A percentile compares a stretch with the other conserved stretches of the same genome.
phyloP scores from a whole-genome alignment of 768 basidiomycete species.

The Fibroporia radiculosa region DNA sequence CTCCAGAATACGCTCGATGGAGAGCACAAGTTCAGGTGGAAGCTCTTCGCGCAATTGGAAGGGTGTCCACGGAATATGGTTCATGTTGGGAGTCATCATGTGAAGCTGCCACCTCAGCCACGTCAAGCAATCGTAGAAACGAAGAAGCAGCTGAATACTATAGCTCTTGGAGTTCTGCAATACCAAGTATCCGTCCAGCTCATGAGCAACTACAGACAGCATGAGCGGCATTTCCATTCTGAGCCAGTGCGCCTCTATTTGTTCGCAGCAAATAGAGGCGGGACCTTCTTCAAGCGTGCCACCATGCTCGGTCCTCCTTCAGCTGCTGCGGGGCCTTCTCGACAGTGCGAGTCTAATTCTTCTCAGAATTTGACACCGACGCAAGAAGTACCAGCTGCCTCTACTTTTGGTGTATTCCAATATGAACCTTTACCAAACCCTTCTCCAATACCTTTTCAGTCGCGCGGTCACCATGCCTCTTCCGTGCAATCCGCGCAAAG shows the following conservation, averaged over 20 bases:
- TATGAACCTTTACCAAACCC: no score
- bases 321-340: slow-evolving; percentile 33
- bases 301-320: slow-evolving; percentile 33
- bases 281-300: slow-evolving; percentile 16
- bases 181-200: no score
- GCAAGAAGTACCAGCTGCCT: no score
- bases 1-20: slow-evolving; percentile 66
- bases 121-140: not conserved
- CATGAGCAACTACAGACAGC: no score
- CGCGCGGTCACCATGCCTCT: no score
- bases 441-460: no score
- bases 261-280: slow-evolving; percentile 4
- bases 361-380: no score
- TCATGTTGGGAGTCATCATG: slow-evolving; percentile 8
- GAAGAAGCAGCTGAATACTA: not conserved
- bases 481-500: no score
- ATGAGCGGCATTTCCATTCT: not conserved
- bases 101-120: not conserved
- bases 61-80: slow-evolving; percentile 1
- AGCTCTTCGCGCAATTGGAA: slow-evolving; percentile 30
- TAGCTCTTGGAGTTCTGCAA: no score
- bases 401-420: no score
- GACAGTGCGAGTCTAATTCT: slow-evolving; percentile 7
- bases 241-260: slow-evolving; percentile 2
- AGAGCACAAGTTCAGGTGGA: slow-evolving; percentile 57